Evolutionary conservation across 805 yeast species (phyloP).

Genomic region (Zygosaccharomyces kombuchaensis): DNA sequence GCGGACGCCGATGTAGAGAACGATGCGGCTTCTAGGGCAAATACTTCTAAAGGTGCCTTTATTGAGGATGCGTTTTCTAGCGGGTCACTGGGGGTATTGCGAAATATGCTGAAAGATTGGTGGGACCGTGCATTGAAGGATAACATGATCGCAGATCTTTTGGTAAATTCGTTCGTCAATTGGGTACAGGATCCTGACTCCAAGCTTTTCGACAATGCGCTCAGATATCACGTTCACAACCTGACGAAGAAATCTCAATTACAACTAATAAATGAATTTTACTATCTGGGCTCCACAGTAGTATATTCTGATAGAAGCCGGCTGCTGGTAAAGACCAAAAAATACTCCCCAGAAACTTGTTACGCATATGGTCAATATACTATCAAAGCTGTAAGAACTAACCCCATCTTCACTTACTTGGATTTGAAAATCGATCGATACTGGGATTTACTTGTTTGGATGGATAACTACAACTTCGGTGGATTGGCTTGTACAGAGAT

Average conservation of each 20-base stretch:
- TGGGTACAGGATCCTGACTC: slow-evolving; percentile 85
- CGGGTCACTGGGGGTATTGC: slow-evolving; percentile 64
- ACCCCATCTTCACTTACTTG: slow-evolving; percentile 75
- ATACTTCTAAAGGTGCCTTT: slow-evolving; percentile 37
- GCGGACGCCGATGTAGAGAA: slow-evolving; percentile 45
- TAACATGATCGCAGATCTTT: slow-evolving; percentile 69
- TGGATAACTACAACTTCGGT: slow-evolving; percentile 85
- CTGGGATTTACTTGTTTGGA: slow-evolving; percentile 95
- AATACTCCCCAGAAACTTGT: slow-evolving; percentile 76
- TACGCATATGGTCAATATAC: slow-evolving; percentile 87
- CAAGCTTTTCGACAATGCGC: slow-evolving; percentile 65
- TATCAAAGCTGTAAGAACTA: slow-evolving; percentile 69
- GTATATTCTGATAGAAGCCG: slow-evolving; percentile 78
- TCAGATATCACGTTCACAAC: slow-evolving; percentile 85
- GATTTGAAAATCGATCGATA: slow-evolving; percentile 70
- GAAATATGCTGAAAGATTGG: slow-evolving; percentile 79
- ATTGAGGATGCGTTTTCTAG: slow-evolving; percentile 81
- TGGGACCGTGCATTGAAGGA: slow-evolving; percentile 83
- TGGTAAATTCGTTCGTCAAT: slow-evolving; percentile 72
- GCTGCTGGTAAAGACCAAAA: slow-evolving; percentile 66
- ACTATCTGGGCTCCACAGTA: slow-evolving; percentile 70
- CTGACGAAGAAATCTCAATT: slow-evolving; percentile 75
- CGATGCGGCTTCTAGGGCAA: slow-evolving; percentile 21
- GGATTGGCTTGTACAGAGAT: slow-evolving; percentile 53
- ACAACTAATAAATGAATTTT: slow-evolving; percentile 74